Evolutionary conservation across 2,329 filamentous ascomycete genomes (phyloP).

Genomic region (Microsporum ferrugineum): DNA sequence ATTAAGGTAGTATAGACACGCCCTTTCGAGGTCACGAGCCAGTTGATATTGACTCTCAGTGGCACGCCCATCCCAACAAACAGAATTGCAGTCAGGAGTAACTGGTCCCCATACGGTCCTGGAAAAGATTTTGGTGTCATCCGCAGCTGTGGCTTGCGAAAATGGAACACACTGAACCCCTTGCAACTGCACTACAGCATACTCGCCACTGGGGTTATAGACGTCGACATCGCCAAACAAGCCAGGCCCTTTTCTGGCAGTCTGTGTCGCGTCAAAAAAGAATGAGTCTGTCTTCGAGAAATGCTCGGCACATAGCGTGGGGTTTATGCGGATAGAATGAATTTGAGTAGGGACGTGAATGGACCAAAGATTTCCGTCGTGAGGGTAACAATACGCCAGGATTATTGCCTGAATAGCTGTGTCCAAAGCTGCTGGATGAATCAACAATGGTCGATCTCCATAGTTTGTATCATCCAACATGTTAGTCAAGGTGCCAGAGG

Average conservation of each 20-base stretch:
- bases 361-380: constrained; percentile 14
- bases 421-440: constrained; percentile 18
- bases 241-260: too few species aligned
- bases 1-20: too few species aligned
- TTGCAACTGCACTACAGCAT: neutral
- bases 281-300: neutral
- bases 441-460: neutral
- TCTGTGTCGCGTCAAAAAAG: neutral
- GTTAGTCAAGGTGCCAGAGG: neutral
- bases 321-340: neutral
- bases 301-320: neutral
- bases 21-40: too few species aligned
- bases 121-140: neutral
- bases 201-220: neutral
- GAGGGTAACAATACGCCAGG: constrained; percentile 12
- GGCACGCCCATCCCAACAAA: too few species aligned
- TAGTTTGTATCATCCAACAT: neutral
- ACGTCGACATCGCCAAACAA: neutral
- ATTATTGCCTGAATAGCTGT: constrained; percentile 13
- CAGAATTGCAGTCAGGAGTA: neutral
- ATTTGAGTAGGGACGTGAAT: constrained; percentile 12
- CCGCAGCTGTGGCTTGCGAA: neutral
- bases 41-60: too few species aligned
- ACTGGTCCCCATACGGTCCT: neutral
- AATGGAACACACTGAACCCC: neutral